Evolutionary conservation across 148 eudicot species (phyloP).

Genomic region (Polygonum aviculare): DNA sequence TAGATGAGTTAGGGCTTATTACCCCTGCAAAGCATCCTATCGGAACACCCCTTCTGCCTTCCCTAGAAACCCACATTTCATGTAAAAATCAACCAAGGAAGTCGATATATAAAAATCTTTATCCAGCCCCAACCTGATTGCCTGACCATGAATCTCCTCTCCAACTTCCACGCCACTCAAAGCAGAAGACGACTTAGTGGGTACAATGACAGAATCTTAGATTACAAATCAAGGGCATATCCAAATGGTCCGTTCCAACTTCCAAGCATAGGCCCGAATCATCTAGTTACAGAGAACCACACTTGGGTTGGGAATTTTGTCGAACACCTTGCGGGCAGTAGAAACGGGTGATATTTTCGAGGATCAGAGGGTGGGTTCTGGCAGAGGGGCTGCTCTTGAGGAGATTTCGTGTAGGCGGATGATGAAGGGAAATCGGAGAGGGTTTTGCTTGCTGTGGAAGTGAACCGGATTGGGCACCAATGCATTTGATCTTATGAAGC

Average conservation of each 20-base stretch:
- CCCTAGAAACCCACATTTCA: constrained; percentile 54
- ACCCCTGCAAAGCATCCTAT: constrained; percentile 46
- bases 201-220: constrained; percentile 40
- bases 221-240: constrained; percentile 50
- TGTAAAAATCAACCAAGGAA: constrained; percentile 67
- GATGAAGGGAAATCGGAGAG: background rate
- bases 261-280: constrained; percentile 88
- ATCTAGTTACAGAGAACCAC: constrained; percentile 61
- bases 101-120: constrained; percentile 55
- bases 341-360: constrained; percentile 52
- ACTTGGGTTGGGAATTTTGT: constrained; percentile 46
- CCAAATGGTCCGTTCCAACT: constrained; percentile 75
- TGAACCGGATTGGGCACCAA: background rate
- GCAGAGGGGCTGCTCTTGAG: constrained; percentile 26
- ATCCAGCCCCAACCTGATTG: constrained; percentile 31
- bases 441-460: background rate
- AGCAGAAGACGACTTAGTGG: constrained; percentile 62
- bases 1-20: constrained; percentile 60
- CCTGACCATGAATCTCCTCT: constrained; percentile 45
- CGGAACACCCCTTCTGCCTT: constrained; percentile 49
- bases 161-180: constrained; percentile 41
- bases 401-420: constrained; percentile 17
- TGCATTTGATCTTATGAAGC: no score
- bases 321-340: constrained; percentile 60
- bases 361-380: constrained; percentile 8